Evolutionary conservation across 2,329 filamentous ascomycete genomes (phyloP).

Genomic region (Dactylellina sp.): DNA sequence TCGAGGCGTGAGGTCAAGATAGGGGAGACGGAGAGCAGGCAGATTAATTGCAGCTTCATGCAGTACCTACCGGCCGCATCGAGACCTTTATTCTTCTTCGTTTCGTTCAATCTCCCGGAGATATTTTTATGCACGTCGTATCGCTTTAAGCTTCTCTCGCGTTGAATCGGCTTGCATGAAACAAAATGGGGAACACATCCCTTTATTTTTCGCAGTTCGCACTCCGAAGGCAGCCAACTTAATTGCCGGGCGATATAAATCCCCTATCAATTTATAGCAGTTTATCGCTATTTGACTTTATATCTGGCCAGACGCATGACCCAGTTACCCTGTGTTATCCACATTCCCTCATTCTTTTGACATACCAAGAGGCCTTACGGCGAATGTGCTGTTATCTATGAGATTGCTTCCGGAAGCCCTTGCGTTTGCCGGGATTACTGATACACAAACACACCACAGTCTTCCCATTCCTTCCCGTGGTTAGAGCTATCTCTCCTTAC

Average conservation of each 20-base stretch:
- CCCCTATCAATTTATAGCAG: background rate
- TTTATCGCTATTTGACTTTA: background rate
- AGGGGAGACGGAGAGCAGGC: constrained; percentile 1
- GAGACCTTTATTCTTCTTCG: background rate
- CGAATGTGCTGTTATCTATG: constrained; percentile 6
- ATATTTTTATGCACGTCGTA: constrained; percentile 22
- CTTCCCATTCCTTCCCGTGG: background rate
- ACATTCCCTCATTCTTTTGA: too few relatives aligned
- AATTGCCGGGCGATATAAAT: constrained; percentile 3
- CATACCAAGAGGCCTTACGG: constrained; percentile 15
- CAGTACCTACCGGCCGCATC: background rate
- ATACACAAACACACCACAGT: constrained; percentile 3
- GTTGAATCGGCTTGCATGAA: constrained; percentile 13
- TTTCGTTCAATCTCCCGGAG: constrained; percentile 15
- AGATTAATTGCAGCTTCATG: constrained; percentile 21
- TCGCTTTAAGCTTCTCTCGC: constrained; percentile 21
- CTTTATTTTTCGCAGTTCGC: constrained; percentile 15
- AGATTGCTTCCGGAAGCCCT: constrained; percentile 47
- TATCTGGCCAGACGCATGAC: constrained; percentile 8
- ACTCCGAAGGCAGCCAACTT: constrained; percentile 25
- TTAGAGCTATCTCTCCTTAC: constrained; percentile 5
- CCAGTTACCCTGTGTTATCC: too few relatives aligned
- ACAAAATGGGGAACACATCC: background rate
- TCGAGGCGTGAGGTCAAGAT: background rate
- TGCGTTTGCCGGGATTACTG: constrained; percentile 29